Evolutionary conservation across 805 yeast genomes (phyloP).

Genomic region (Starmerella vaccinii): DNA sequence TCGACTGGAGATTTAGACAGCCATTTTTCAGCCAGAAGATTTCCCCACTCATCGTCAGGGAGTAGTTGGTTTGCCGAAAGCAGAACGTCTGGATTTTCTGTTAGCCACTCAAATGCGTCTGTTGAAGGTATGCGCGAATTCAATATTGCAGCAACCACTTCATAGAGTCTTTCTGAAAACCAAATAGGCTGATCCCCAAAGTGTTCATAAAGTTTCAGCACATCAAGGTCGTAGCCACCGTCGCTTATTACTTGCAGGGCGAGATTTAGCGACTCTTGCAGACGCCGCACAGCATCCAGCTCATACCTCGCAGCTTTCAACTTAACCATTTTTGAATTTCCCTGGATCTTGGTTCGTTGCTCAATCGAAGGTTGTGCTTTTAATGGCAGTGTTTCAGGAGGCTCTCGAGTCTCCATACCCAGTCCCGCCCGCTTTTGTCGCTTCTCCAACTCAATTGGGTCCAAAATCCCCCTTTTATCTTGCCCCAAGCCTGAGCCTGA

Average conservation of each 20-base stretch:
- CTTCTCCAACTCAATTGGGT: constrained; percentile 64
- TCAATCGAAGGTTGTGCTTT: background rate
- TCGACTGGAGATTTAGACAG: background rate
- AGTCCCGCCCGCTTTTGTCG: constrained; percentile 37
- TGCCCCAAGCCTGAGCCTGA: constrained; percentile 80
- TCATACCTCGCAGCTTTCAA: background rate
- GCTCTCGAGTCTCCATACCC: background rate
- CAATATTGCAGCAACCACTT: background rate
- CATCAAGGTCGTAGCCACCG: background rate
- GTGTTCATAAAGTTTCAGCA: background rate
- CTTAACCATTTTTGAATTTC: background rate
- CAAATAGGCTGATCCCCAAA: background rate
- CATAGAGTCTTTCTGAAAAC: background rate
- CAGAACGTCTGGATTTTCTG: background rate
- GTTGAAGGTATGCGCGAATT: background rate
- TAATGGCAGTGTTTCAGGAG: background rate
- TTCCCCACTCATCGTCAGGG: background rate
- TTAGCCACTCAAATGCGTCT: background rate
- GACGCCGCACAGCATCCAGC: background rate
- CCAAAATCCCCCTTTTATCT: constrained; percentile 57
- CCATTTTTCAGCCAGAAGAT: background rate
- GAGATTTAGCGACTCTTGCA: background rate
- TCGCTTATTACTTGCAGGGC: background rate
- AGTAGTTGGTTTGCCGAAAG: background rate
- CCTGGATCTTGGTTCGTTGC: background rate